These are phyloP conservation scores for Tetracladium setigerum DNA, from an alignment of 495 filamentous ascomycete genomes.

Conservation along the genomic window DNA sequence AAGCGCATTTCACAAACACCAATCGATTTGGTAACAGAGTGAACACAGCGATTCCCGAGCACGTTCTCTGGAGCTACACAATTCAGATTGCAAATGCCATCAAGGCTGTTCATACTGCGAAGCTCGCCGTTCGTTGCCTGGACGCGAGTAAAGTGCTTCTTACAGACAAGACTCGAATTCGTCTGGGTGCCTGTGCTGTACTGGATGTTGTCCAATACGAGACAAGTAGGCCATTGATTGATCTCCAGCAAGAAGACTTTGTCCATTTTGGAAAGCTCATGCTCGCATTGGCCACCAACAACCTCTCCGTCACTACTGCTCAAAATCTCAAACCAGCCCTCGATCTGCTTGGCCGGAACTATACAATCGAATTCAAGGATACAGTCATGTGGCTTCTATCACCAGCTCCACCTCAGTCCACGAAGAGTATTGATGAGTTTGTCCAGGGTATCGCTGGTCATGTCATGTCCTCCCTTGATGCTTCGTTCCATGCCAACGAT, in stretches of 20 bases:
- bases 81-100: constrained; percentile 87
- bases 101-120: constrained; percentile 72
- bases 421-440: constrained; percentile 70
- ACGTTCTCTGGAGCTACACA: constrained; percentile 83
- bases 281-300: constrained; percentile 65
- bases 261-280: constrained; percentile 77
- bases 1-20: constrained; percentile 64
- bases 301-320: constrained; percentile 28
- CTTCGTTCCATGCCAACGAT: constrained; percentile 66
- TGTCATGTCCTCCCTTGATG: constrained; percentile 62
- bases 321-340: constrained; percentile 48
- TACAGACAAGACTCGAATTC: constrained; percentile 75
- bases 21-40: constrained; percentile 41
- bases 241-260: constrained; percentile 86
- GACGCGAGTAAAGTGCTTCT: constrained; percentile 80
- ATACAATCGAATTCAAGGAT: constrained; percentile 65
- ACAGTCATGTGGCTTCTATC: constrained; percentile 70
- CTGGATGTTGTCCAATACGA: constrained; percentile 82
- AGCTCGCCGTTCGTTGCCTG: constrained; percentile 76
- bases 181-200: constrained; percentile 81
- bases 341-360: constrained; percentile 63
- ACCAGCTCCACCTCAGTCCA: constrained; percentile 32
- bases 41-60: constrained; percentile 56
- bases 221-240: constrained; percentile 50
- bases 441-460: constrained; percentile 69